Percentiles rank a stretch among this genome's conserved stretches.
Conservation (phyloP, 225 moss, liverwort and hornwort genomes). For the Neckera pumila region DNA sequence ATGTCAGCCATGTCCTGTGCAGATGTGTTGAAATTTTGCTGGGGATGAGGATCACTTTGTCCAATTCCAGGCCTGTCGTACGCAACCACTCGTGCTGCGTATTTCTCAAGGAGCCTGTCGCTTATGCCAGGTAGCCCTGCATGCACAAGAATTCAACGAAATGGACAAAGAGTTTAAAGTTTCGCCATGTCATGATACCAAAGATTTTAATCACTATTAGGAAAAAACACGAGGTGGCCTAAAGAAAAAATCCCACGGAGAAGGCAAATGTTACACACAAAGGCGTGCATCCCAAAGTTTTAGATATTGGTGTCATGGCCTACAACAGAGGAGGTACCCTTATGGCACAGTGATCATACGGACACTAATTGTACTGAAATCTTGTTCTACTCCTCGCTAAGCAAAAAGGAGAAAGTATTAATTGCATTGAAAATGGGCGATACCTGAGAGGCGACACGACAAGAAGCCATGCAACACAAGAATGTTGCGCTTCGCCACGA, state of each 20-base stretch:
- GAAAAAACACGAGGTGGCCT: neutral
- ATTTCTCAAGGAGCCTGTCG: constrained; percentile 44
- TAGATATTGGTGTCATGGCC: neutral
- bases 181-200: neutral
- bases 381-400: neutral
- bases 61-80: constrained; percentile 85
- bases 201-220: neutral
- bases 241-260: neutral
- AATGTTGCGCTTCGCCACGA: constrained; percentile 17
- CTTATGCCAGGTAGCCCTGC: constrained; percentile 69
- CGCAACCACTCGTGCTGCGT: constrained; percentile 52
- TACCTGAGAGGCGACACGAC: constrained; percentile 29
- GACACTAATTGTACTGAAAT: neutral
- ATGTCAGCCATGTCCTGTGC: constrained; percentile 75
- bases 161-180: neutral
- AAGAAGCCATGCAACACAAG: constrained; percentile 25
- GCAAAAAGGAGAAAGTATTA: neutral
- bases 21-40: constrained; percentile 46
- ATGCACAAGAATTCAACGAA: neutral
- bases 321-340: neutral
- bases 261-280: neutral
- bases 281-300: neutral
- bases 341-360: neutral
- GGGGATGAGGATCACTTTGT: constrained; percentile 67
- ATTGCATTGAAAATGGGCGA: neutral